phyloP scores from a whole-genome alignment of 2,329 filamentous ascomycete genomes.

The Paracamarosporium sp. region DNA sequence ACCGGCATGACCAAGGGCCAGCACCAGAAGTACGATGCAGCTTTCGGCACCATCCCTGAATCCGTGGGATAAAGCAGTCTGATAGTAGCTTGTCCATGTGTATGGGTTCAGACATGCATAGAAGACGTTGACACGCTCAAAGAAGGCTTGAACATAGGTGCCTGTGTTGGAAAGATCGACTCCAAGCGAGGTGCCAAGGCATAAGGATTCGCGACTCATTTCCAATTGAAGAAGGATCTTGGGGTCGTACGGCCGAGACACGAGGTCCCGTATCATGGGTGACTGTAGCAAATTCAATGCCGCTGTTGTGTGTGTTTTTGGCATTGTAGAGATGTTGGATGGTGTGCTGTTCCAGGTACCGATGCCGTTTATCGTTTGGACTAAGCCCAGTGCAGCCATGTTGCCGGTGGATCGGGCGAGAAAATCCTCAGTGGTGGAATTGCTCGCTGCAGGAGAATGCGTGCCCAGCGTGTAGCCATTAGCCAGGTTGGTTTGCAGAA shows the following conservation, averaged over 20 bases:
- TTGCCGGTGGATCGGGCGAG: conserved; percentile 46
- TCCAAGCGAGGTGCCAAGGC: conserved; percentile 63
- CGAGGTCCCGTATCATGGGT: conserved; percentile 79
- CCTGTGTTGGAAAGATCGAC: conserved; percentile 77
- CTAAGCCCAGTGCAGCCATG: conserved; percentile 43
- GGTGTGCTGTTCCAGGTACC: conserved; percentile 72
- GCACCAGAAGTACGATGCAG: conserved; percentile 79
- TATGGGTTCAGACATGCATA: conserved; percentile 86
- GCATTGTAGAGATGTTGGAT: conserved; percentile 82
- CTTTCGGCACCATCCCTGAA: conserved; percentile 82
- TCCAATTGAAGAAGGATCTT: conserved; percentile 83
- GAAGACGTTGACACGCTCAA: conserved; percentile 82
- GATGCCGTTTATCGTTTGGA: conserved; percentile 61
- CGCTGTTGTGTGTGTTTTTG: conserved; percentile 82
- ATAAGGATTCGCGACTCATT: conserved; percentile 78
- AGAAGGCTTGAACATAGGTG: conserved; percentile 79
- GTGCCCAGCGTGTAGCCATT: conserved; percentile 65
- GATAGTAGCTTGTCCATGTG: conserved; percentile 78
- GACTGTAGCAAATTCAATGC: conserved; percentile 80
- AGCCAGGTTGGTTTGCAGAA: conserved; percentile 74
- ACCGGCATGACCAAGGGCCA: conserved; percentile 79
- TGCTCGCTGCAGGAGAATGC: conserved; percentile 56
- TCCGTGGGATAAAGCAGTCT: conserved; percentile 74
- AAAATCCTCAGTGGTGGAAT: conserved; percentile 54
- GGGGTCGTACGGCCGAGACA: conserved; percentile 78